Conservation (phyloP, 2,329 filamentous ascomycete genomes). For the Colletotrichum incanum region DNA sequence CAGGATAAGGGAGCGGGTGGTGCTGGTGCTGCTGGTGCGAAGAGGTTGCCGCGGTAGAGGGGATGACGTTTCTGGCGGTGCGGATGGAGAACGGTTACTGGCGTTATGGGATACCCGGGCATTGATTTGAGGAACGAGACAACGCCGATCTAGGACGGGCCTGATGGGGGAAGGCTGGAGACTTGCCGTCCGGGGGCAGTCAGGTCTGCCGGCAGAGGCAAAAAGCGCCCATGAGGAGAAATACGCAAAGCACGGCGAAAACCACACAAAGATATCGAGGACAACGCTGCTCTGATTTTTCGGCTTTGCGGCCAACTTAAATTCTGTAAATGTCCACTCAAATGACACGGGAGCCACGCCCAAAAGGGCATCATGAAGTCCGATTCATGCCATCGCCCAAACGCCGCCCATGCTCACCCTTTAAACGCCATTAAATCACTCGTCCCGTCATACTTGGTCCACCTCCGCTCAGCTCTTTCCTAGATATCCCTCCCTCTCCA, state of each 20-base stretch:
- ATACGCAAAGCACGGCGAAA: background rate
- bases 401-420: slow-evolving; percentile 45
- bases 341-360: slow-evolving; percentile 21
- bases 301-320: background rate
- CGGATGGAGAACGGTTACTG: background rate
- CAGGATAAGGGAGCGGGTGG: slow-evolving; percentile 44
- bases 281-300: background rate
- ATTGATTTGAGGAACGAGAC: slow-evolving; percentile 15
- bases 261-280: background rate
- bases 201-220: background rate
- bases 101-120: slow-evolving; percentile 39
- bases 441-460: slow-evolving; percentile 3
- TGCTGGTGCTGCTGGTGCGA: slow-evolving; percentile 42
- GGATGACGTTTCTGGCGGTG: background rate
- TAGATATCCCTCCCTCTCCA: slow-evolving; percentile 90
- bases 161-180: background rate
- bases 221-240: background rate
- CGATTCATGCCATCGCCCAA: slow-evolving; percentile 42
- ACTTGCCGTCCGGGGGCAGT: background rate
- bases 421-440: slow-evolving; percentile 42
- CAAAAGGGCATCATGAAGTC: slow-evolving; percentile 15
- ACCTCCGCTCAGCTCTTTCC: slow-evolving; percentile 65
- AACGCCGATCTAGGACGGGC: background rate
- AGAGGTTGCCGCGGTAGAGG: slow-evolving; percentile 35
- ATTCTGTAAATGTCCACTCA: background rate